Evolutionary conservation across 306 rosid species (phyloP).

Genomic region (Nissolia schottii): DNA sequence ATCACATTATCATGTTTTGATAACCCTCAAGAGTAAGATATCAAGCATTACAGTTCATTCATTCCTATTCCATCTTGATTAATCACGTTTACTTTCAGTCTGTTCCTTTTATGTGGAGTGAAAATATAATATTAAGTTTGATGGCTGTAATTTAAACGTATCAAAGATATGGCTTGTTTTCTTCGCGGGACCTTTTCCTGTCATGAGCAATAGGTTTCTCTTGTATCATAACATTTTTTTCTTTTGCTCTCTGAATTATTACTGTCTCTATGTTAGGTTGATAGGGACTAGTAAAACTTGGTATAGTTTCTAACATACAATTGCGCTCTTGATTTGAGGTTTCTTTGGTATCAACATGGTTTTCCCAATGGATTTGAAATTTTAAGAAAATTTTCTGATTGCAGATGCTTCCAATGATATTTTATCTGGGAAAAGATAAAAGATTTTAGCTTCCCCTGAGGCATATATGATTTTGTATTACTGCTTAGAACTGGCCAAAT

Average conservation of each 20-base stretch:
- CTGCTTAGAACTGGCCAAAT: background rate
- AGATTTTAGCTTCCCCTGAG: background rate
- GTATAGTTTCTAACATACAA: background rate
- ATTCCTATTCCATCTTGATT: background rate
- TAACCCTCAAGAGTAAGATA: background rate
- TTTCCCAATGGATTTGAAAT: background rate
- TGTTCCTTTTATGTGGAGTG: background rate
- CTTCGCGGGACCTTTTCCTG: background rate
- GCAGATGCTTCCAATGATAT: background rate
- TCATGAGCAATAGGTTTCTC: background rate
- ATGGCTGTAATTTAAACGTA: background rate
- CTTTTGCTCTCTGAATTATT: background rate
- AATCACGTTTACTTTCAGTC: background rate
- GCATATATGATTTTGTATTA: background rate
- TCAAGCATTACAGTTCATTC: slow-evolving; percentile 7
- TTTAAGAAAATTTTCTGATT: background rate
- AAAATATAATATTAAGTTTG: background rate
- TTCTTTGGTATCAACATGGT: background rate
- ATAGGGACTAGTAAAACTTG: background rate
- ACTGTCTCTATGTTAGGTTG: background rate
- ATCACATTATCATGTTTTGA: background rate
- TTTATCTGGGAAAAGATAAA: background rate
- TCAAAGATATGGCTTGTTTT: background rate
- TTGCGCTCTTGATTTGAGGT: background rate
- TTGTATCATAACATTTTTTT: background rate